Base-by-base conservation (phyloP, 1,139 yeast species). In the Lodderomyces elongisporus region DNA sequence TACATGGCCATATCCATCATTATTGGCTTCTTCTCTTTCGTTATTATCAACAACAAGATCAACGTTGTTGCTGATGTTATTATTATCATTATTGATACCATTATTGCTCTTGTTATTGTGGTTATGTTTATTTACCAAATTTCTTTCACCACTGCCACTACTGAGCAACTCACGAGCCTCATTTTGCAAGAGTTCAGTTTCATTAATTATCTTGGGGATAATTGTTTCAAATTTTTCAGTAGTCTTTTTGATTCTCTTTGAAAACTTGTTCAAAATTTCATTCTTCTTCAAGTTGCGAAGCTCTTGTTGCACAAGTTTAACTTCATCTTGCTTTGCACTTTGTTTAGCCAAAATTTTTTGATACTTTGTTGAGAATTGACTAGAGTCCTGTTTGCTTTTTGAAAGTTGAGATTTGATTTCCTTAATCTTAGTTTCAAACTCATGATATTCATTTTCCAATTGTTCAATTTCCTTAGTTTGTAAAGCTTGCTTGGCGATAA, bases 211-310 rank as follows among this genome's bases (percentile, higher is more conserved):
- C 27, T 49, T 54, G 3, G 70, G 70, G 27, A 67, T 47, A 16
- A 67, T 60, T 7, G 54, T 43, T 29, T 66, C 71, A 37, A 58
- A 64, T 35, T 61, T 59, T 27, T 67, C 74, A 36, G 60, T 56
- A 18, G 60, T 49, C 38, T 50, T 54, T 33, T 51, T 55, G 23
- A 54, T 54, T 36, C 60, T 48, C 40, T 54, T 56, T 25, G 52
- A 52, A 31, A 65, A 45, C 42, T 57, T 62, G 10, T 38, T 43
- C 25, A 51, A 35, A 23, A 60, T 44, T 25, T 56, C 57, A 24
- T 46, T 46, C 44, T 56, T 62, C 37, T 59, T 60, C 28, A 59
- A 47, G 15, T 41, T 43, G 35, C 54, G 58, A 32, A 66, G 45
- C 12, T 64, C 71, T 26, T 40, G 41, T 27, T 48, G 50, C 27